Percentiles rank a stretch among this genome's conserved stretches.
These are phyloP conservation scores for Yarrowia yakushimensis DNA, from an alignment of 805 yeast genomes.

Conservation along the genomic window DNA sequence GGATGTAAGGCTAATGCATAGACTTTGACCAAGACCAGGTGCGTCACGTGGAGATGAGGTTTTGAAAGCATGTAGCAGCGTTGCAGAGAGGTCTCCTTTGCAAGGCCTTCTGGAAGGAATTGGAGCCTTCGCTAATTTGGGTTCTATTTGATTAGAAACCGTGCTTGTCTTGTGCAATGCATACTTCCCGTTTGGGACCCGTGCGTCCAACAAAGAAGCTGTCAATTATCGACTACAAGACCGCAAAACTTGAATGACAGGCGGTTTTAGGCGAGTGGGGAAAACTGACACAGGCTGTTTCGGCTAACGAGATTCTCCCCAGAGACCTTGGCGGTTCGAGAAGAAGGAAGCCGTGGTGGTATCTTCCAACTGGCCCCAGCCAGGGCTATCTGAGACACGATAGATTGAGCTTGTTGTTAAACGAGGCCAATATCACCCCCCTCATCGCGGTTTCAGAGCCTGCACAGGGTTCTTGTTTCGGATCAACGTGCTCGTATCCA, in stretches of 20 bases:
- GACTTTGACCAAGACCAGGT: too few relatives aligned
- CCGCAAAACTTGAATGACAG: not conserved
- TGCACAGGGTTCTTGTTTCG: not conserved
- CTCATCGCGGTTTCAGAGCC: not conserved
- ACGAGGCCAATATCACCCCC: too few relatives aligned
- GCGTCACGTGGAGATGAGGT: too few relatives aligned
- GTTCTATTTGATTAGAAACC: not conserved
- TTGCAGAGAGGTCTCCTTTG: too few relatives aligned
- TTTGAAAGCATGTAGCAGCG: too few relatives aligned
- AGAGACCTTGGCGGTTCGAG: not conserved
- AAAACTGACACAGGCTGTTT: not conserved
- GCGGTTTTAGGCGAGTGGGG: constrained; percentile 5
- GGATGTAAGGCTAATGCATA: too few relatives aligned
- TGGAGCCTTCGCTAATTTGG: not conserved
- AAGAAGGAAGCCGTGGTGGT: too few relatives aligned
- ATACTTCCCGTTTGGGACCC: constrained; percentile 9
- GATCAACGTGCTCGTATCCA: not conserved
- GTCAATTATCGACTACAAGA: not conserved
- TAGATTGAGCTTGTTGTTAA: not conserved
- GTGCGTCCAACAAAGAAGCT: constrained; percentile 1
- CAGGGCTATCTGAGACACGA: too few relatives aligned
- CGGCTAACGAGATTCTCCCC: not conserved
- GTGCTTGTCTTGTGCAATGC: not conserved
- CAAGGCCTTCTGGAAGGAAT: constrained; percentile 17
- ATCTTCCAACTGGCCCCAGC: too few relatives aligned